Base-by-base conservation (phyloP, 768 basidiomycete species). In the Mycena capillaripes region DNA sequence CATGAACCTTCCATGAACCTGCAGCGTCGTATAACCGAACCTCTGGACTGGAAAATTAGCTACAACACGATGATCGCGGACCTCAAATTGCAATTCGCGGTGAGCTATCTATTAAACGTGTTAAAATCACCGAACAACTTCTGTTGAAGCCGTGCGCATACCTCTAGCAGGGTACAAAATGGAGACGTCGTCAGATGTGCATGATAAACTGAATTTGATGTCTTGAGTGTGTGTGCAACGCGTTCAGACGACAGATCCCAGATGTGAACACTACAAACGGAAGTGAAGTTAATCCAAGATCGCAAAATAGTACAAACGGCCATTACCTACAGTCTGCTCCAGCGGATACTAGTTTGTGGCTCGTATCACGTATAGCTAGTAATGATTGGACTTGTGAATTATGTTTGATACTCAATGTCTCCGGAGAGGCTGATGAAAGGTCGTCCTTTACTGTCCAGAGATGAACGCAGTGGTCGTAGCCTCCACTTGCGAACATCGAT, bases 1-100 rank as follows among this genome's bases (percentile, higher is more conserved):
- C 59, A 84, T 80, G 55, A 79, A 88, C 60, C 86, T 79, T 23
- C 88, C 87, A 53, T 85, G 85, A 21, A 78, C 77, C 38, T 83
- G 82, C 7, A 70, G 66, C 12, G 80, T 76, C 19, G 71, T 50
- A 69, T 84, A 88, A 6, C 89, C 88, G 73, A 89, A 89, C 34
- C 86, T 79, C 57, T 83, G 80, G 25, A 83, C 84, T 4, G 84
- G 77, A 36, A 72, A 69, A 29, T 73, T 74, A 17, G 85, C 82
- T 14, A 83, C 81, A 40, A 80, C 66, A 21, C 88, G 83, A 70
- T 84, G 81, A 71, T 89, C 89, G 25, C 84, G 87, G n/a, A 88
- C 62, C 74, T 90, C 89, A 62, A 86, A 88, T 70, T 89, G 89
- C 32, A 83, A 80, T 72, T 90, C 89, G 25, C 86, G 79, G 74